A percentile compares a stretch with the other conserved stretches of the same genome.
Conservation (phyloP, 2,329 filamentous ascomycete species). For the Metarhizium sp. region DNA sequence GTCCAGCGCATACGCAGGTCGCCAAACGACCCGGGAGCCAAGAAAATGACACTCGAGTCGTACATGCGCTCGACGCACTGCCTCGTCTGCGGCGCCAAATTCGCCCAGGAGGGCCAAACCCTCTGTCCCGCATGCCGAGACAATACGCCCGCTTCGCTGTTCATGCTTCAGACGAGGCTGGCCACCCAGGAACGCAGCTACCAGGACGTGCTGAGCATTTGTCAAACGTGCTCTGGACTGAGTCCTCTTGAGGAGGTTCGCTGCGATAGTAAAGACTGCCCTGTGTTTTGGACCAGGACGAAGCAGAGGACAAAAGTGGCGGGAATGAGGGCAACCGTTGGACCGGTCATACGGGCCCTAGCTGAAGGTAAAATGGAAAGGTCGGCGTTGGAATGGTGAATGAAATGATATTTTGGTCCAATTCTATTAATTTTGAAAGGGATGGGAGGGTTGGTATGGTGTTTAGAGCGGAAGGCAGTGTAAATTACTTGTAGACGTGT, state of each 20-base stretch:
- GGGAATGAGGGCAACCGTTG: constrained; percentile 24
- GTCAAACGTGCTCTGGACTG: constrained; percentile 69
- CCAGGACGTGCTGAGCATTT: constrained; percentile 58
- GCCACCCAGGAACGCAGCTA: constrained; percentile 54
- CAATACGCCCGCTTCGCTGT: constrained; percentile 49
- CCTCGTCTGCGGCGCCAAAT: constrained; percentile 51
- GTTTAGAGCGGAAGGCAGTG: too few species aligned
- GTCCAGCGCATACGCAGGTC: constrained; percentile 56
- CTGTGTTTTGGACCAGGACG: constrained; percentile 75
- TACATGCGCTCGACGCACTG: constrained; percentile 81
- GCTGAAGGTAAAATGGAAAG: constrained; percentile 15
- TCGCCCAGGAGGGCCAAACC: constrained; percentile 18
- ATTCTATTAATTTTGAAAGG: too few species aligned
- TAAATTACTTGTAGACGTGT: too few species aligned
- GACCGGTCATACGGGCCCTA: constrained; percentile 24
- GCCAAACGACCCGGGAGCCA: constrained; percentile 19
- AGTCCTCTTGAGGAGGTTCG: constrained; percentile 66
- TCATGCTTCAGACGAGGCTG: constrained; percentile 54
- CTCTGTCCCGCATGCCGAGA: constrained; percentile 51
- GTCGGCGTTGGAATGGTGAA: constrained; percentile 26
- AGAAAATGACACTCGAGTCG: constrained; percentile 76
- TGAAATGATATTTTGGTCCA: not conserved
- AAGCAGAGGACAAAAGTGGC: constrained; percentile 46
- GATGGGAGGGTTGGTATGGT: too few species aligned
- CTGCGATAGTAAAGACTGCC: constrained; percentile 88